A percentile compares a stretch with the other conserved stretches of the same genome.
phyloP scores from a whole-genome alignment of 805 yeast genomes.

The Lipomyces starkeyi region DNA sequence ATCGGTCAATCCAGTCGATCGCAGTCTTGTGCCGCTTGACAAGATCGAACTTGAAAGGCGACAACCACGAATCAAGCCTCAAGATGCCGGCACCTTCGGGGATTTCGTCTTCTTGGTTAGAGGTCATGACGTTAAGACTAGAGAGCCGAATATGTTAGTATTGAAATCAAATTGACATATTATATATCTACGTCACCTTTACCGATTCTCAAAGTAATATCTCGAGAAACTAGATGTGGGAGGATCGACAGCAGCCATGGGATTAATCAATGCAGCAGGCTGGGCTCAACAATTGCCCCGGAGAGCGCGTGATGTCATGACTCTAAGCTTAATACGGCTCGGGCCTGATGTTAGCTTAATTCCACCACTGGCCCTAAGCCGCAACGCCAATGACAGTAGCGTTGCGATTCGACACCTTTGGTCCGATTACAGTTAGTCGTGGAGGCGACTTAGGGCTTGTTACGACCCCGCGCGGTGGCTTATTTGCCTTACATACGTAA shows the following conservation, averaged over 20 bases:
- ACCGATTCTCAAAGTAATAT: background rate
- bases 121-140: background rate
- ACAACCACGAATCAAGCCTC: constrained; percentile 82
- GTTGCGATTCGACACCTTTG: too few relatives aligned
- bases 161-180: background rate
- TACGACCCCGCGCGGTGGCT: too few relatives aligned
- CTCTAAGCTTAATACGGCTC: background rate
- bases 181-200: background rate
- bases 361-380: background rate
- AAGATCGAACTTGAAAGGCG: constrained; percentile 73
- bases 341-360: background rate
- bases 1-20: constrained; percentile 62
- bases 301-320: constrained; percentile 1
- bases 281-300: background rate
- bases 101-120: background rate
- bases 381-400: too few relatives aligned
- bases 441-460: too few relatives aligned
- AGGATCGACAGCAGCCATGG: background rate
- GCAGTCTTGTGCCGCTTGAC: constrained; percentile 71
- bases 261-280: background rate
- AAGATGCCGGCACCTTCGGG: constrained; percentile 50
- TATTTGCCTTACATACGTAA: too few relatives aligned
- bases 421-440: too few relatives aligned
- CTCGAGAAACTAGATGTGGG: background rate
- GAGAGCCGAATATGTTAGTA: background rate